Evolutionary conservation across 139 green algal genomes (phyloP).

Genomic region (Picochlorum costavermella): DNA sequence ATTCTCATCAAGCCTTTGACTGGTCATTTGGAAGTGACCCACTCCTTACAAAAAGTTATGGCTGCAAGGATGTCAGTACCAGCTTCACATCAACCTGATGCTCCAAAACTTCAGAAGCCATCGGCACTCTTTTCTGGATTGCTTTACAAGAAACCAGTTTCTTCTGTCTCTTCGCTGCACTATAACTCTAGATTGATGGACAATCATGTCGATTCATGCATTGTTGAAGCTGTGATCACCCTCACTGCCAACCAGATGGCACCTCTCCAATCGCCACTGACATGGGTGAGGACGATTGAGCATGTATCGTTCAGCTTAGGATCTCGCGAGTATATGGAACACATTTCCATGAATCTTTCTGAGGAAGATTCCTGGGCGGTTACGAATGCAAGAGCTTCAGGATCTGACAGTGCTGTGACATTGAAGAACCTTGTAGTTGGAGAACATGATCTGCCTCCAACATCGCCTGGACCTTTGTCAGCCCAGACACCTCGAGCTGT

Average conservation of each 20-base stretch:
- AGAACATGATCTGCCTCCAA: constrained; percentile 24
- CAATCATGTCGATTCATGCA: neutral
- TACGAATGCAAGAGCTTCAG: neutral
- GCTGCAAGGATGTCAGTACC: neutral
- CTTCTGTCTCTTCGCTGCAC: no score
- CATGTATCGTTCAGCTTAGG: constrained; percentile 19
- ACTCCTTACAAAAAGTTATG: neutral
- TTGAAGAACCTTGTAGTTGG: constrained; percentile 12
- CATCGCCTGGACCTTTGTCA: constrained; percentile 8
- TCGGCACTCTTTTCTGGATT: no score
- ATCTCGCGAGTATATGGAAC: no score
- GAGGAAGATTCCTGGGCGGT: constrained; percentile 15
- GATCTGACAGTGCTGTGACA: neutral
- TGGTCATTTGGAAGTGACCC: neutral
- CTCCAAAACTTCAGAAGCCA: no score
- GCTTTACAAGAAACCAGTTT: no score
- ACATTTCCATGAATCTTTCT: constrained; percentile 13
- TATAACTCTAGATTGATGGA: neutral
- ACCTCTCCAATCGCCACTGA: neutral
- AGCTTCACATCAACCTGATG: no score
- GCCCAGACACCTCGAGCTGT: neutral
- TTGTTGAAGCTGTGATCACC: neutral
- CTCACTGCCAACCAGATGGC: neutral
- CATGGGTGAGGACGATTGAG: constrained; percentile 21
- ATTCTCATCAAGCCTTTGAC: constrained; percentile 1